phyloP scores from a whole-genome alignment of 768 basidiomycete genomes.

The Kwoniella mangroviensis region DNA sequence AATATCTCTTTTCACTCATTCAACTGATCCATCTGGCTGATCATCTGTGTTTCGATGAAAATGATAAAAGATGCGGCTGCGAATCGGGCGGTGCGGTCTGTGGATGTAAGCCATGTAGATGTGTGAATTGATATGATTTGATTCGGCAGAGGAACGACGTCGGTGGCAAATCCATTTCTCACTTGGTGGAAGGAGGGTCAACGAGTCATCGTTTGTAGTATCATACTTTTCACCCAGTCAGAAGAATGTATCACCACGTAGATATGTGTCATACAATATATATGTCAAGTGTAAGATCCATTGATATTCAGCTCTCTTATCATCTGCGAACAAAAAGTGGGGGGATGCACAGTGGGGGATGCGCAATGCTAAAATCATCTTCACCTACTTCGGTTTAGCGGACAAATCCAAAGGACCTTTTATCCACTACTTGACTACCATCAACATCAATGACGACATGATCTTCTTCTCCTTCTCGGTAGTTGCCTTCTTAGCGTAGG shows the following conservation, averaged over 20 bases:
- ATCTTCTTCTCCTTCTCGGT: not conserved
- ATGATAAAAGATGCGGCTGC: constrained; percentile 4
- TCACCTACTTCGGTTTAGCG: not conserved
- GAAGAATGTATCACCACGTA: not conserved
- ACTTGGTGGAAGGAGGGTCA: no score
- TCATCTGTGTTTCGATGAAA: not conserved
- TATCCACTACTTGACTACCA: not conserved
- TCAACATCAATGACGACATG: not conserved
- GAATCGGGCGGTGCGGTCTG: constrained; percentile 6
- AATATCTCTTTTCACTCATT: no score
- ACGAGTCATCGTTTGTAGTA: not conserved
- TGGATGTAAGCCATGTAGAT: constrained; percentile 5
- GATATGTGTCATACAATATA: not conserved
- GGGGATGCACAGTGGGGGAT: no score
- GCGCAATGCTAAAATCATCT: no score
- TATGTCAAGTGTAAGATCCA: no score
- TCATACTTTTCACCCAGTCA: not conserved
- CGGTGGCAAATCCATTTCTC: not conserved
- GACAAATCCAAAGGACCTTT: not conserved
- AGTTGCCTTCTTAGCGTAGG: not conserved
- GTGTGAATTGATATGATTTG: constrained; percentile 1
- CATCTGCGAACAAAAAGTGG: no score
- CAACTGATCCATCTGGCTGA: not conserved
- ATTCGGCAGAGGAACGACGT: not conserved
- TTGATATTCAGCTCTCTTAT: no score